Base-by-base conservation (phyloP, 495 filamentous ascomycete genomes). In the Xylaria curta region DNA sequence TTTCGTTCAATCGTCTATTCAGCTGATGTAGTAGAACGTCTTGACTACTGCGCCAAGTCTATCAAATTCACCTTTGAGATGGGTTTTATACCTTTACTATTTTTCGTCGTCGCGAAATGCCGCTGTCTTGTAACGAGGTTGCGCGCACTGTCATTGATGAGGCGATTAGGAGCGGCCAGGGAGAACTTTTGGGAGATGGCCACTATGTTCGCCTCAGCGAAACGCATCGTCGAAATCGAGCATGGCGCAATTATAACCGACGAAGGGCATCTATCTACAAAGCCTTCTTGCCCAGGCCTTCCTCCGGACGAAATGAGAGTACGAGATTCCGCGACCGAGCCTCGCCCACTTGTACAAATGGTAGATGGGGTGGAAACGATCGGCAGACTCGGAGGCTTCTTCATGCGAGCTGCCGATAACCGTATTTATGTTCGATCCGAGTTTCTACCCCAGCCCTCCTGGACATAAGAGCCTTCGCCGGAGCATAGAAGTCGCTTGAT, bases 91-190 rank as follows among this genome's bases (percentile, higher is more conserved):
- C 81, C 83, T 3, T 81, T 85, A 3, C 78, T 88, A 5, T 88
- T 82, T 65, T 86, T 86, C 72, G 82, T 86, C 21, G 81, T 80
- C 1, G 79, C 83, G 40, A 88, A 85, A 75, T 88, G 86, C 71
- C 79, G 84, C 13, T 78, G 81, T 33, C 83, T 85, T 6, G 63
- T 78, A 8, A 77, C 87, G 7, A 82, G 87, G 46, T 76, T 82
- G 21, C 78, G 79, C 5, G 86, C 86, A 4, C 74, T 85, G 3
- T 77, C 76, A 8, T 65, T 84, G 8, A 78, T 85, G 62, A 78
- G 73, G 63, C 75, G 80, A 38, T 76, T 82, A 31, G 77, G 80
- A 3, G 74, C 70, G 0, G 46, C 73, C 4, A 76, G 78, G 5
- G 82, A 84, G 62, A 83, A 81, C 56, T 72, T 85, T 3, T 84